Evolutionary conservation across 306 rosid species (phyloP).

Genomic region (Morella rubra): DNA sequence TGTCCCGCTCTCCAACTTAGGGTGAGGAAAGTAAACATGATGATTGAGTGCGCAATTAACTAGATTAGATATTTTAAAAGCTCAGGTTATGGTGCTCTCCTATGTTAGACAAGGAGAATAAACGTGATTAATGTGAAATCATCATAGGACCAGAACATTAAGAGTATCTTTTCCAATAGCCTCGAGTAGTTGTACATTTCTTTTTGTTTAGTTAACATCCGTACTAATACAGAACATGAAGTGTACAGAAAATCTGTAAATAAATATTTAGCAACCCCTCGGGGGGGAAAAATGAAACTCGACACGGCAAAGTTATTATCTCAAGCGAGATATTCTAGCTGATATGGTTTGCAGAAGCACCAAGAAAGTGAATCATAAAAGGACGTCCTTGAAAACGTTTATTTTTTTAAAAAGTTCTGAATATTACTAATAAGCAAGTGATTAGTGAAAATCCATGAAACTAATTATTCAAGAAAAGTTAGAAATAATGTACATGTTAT

Average conservation of each 20-base stretch:
- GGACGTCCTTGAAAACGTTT: neutral
- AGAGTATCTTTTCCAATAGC: neutral
- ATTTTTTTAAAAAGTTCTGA: neutral
- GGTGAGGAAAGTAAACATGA: neutral
- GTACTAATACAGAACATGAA: neutral
- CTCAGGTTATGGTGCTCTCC: neutral
- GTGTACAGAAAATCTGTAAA: neutral
- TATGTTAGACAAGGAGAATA: neutral
- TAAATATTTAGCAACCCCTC: too few species aligned
- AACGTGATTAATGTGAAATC: slow-evolving; percentile 12
- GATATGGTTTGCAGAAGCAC: neutral
- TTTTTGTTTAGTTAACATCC: neutral
- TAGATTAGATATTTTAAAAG: neutral
- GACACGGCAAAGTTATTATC: neutral
- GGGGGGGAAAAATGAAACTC: too few species aligned
- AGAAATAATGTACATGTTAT: slow-evolving; percentile 26
- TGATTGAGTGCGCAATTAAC: neutral
- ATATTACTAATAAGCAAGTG: neutral
- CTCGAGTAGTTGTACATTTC: neutral
- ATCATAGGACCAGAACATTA: neutral
- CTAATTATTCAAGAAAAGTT: slow-evolving; percentile 1
- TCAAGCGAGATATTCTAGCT: neutral
- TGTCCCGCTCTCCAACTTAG: neutral
- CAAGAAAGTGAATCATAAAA: neutral
- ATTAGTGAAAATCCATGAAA: neutral